Evolutionary conservation across 352 stramenopile species (phyloP), one percentile per base, ranked within the genome.

Genomic region (Globisporangium middletonii): DNA sequence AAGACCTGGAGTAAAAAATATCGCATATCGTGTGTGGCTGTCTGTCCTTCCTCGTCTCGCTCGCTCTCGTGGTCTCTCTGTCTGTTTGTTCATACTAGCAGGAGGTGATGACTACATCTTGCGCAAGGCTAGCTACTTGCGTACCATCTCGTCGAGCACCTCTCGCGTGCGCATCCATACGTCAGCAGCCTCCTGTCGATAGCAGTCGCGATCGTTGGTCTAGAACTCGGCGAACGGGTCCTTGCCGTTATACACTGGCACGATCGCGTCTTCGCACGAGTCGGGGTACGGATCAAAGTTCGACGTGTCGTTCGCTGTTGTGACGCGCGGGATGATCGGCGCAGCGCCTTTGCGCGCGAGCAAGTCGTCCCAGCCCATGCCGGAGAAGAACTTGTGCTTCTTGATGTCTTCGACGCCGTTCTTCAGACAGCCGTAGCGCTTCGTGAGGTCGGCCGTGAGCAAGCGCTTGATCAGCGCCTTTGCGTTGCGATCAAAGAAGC

Each of bases 241-340:
- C 57, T 88, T 89, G 65, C 88, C 91, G 55, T 95, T 90, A 77
- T 95, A 98, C 55, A 94, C 83, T n/a, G 89, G 91, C 30, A 95
- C 82, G 62, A 86, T 80, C 41, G 90, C 82, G 57, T 98, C 88
- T 66, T 97, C 89, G 66, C 80, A 79, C 54, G 83, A 89, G 62
- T 98, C 95, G 28, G 94, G 95, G 74, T 99, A 99, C 49, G 90
- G 83, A 64, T 98, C 96, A 74, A 99, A 99, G 79, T 98, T 98
- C 50, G 83, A 97, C 60, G 95, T 98, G 71, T 99, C 96, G 62
- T 78, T 97, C 53, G 85, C 77, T 26, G 86, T 89, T 49, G 72
- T 77, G 55, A 98, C 83, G 52, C 93, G 80, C 38, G 94, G 95
- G 57, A 98, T 92, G 67, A 98, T 98, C 53, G 95, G 95, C 30